Percentiles rank a stretch among this genome's conserved stretches.
Evolutionary conservation across 345 rosid species (phyloP).

Genomic region (Carallia pectinifolia): DNA sequence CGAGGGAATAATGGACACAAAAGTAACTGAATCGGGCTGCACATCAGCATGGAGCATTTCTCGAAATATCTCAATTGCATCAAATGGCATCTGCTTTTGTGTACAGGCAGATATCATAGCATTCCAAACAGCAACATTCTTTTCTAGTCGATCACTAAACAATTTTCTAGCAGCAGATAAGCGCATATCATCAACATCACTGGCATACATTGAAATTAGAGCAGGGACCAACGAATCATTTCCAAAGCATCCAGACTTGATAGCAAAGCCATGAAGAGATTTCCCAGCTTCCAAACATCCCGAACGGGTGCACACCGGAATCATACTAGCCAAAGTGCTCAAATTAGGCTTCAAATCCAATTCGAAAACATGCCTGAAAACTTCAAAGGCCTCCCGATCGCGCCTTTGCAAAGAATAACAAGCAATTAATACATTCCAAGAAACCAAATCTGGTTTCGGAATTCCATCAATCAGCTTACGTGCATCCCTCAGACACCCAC

Average conservation of each 20-base stretch:
- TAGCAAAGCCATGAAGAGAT: constrained; percentile 25
- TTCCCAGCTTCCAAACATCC: constrained; percentile 20
- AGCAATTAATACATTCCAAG: constrained; percentile 26
- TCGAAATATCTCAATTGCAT: constrained; percentile 39
- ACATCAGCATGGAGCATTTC: constrained; percentile 30
- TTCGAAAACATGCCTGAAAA: constrained; percentile 8
- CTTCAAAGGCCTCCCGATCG: constrained; percentile 10
- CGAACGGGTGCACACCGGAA: constrained; percentile 19
- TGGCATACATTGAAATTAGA: constrained; percentile 47
- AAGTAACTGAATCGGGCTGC: constrained; percentile 39
- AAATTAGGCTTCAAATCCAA: constrained; percentile 26
- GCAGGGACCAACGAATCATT: constrained; percentile 38
- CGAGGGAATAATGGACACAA: constrained; percentile 42
- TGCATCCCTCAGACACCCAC: constrained; percentile 14
- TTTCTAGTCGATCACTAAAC: constrained; percentile 34
- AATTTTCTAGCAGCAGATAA: constrained; percentile 32
- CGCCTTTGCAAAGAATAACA: constrained; percentile 24
- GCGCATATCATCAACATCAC: constrained; percentile 28
- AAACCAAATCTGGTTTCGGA: constrained; percentile 32
- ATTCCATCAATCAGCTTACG: constrained; percentile 14
- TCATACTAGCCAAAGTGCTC: constrained; percentile 23
- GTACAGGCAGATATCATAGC: constrained; percentile 39
- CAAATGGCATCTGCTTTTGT: constrained; percentile 30
- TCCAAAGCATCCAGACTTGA: constrained; percentile 17
- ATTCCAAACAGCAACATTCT: constrained; percentile 41